Evolutionary conservation across 75 land plant genomes (phyloP), one percentile per base, ranked within the genome.

Genomic region (Picea sitchensis): DNA sequence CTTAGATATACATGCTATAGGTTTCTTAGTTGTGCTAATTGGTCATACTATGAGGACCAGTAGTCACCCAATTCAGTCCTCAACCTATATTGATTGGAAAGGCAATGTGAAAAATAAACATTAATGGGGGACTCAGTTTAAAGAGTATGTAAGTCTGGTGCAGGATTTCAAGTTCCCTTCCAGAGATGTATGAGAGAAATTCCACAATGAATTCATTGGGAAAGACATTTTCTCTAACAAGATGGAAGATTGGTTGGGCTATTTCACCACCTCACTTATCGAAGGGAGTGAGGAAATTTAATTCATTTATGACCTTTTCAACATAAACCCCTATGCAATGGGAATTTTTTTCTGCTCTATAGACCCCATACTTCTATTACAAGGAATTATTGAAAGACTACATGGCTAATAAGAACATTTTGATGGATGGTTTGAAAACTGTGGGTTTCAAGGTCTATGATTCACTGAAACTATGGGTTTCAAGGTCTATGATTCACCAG

Each of bases 201-300:
- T 94, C 93, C 31, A 97, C 98, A 21, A 76, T 97, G 90, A 97
- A 94, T 79, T 97, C 99, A 4, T 79, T 97, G 32, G 99, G 99
- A 72, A 95, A 97, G 84, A 97, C 99, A 18, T 97, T 94, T 77
- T 97, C 99, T 54, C 81, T 97, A 58, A 97, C 99, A 13, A 96
- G 99, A 2, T 97, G 98, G 99, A 97, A 97, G 80, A 91, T 95
- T 47, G 99, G 99, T 31, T 96, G 99, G 99, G 99, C 99, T 5
- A 86, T 96, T 63, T 95, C 98, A 51, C 98, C 99, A 5, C 91
- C 91, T 1, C 92, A 91, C 76, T 65, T 96, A 71, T 91, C 92
- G 11, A 92, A 95, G 97, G 99, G 98, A n/a, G 75, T 96, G 58
- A 84, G 99, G 59, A 94, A 95, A 65, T 98, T 95, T 12, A 98